Base-by-base conservation (phyloP, 176 grass and related monocot species). In the Cenchrus americanus region DNA sequence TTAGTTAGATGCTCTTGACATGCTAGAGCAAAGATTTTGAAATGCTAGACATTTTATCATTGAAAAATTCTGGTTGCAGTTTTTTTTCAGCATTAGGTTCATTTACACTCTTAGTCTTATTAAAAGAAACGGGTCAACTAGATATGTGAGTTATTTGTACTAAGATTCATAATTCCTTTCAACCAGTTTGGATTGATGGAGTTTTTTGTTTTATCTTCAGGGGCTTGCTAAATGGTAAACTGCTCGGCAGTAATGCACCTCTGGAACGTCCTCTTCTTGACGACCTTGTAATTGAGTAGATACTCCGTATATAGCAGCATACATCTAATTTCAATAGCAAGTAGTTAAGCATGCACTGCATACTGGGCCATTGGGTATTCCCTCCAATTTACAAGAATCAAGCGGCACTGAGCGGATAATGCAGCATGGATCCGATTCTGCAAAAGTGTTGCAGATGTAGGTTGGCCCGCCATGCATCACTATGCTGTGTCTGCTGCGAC, bases 231-330 rank as follows among this genome's bases (percentile, higher is more conserved):
- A 91, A 91, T 80, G 83, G 87, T 71, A 89, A 86, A 80, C 66
- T 71, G 78, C 52, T 78, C 1, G 54, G 88, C 37, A 66, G 83
- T 17, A 85, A 73, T 27, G 37, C 79, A 77, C 92, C 87, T 83
- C 87, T 81, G 50, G 92, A 86, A 43, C 91, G 78, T 62, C 86
- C 87, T 92, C 93, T 96, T 85, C 94, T 97, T 76, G 90, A 92
- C 73, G 87, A 51, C 24, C 80, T 97, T 84, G 81, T 94, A 73
- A 83, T 85, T 32, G 76, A 97, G 77, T 94, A 97, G 90, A 97
- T 81, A 37, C 3, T 37, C 34, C 34, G 34, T 37, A 89, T 61
- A 69, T 80, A 69, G 53, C 30, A 75, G 15, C 69, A 75, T 19
- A 51, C 18, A 1, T 53, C 52, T 68, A 54, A 75, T 79, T 87